Percentiles rank a stretch among this genome's conserved stretches.
These are phyloP conservation scores for Zygoascus sp. DNA, from an alignment of 1,139 yeast species.

Conservation along the genomic window DNA sequence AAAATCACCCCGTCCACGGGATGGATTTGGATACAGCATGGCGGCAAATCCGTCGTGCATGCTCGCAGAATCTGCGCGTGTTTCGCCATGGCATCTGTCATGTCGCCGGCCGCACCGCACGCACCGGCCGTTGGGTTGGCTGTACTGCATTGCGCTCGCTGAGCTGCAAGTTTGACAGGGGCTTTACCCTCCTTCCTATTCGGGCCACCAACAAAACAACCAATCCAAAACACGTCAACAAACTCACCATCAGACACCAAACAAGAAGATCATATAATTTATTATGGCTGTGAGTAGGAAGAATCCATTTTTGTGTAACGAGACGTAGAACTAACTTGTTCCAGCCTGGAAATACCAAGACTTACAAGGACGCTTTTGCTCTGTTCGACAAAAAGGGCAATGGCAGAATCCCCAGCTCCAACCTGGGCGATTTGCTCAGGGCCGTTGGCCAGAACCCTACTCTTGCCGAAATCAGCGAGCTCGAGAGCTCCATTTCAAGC, in stretches of 20 bases:
- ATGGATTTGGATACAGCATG: constrained; percentile 68
- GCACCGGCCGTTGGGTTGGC: too few species aligned
- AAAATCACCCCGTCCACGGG: constrained; percentile 50
- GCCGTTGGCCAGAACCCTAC: constrained; percentile 99
- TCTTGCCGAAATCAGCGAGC: constrained; percentile 74
- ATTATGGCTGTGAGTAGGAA: constrained; percentile 11
- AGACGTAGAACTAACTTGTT: not conserved
- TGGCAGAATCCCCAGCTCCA: constrained; percentile 83
- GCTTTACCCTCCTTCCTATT: constrained; percentile 9
- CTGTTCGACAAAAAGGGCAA: constrained; percentile 95
- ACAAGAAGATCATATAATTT: not conserved
- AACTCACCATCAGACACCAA: constrained; percentile 1
- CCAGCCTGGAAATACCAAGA: constrained; percentile 41
- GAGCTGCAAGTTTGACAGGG: not conserved
- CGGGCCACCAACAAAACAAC: constrained; percentile 8
- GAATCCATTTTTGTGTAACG: too few species aligned
- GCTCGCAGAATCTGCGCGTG: constrained; percentile 16
- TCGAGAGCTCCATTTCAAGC: constrained; percentile 46
- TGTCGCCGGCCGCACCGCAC: too few species aligned
- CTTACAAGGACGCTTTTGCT: constrained; percentile 95
- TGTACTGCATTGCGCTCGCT: too few species aligned
- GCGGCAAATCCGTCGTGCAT: constrained; percentile 55
- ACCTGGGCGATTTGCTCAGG: constrained; percentile 87
- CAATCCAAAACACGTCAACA: constrained; percentile 7
- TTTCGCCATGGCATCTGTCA: not conserved